phyloP scores from a whole-genome alignment of 2,329 filamentous ascomycete genomes.

The Epichloe sylvatica region DNA sequence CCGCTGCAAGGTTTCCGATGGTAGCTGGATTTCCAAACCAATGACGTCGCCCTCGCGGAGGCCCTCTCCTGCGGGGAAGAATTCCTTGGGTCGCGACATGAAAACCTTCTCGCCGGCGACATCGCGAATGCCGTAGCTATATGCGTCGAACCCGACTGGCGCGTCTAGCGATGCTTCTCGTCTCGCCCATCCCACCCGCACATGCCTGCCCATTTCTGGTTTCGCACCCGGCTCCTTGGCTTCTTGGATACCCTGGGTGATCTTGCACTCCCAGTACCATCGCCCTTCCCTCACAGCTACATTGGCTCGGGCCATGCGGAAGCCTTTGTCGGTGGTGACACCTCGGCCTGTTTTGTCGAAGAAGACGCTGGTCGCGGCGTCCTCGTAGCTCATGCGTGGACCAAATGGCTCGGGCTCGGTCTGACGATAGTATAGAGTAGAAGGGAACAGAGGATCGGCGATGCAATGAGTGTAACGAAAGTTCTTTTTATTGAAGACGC shows the following conservation, averaged over 20 bases:
- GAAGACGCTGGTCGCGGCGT: slow-evolving; percentile 72
- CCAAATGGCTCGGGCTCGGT: slow-evolving; percentile 76
- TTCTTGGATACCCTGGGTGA: slow-evolving; percentile 56
- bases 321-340: slow-evolving; percentile 83
- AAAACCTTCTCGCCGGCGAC: slow-evolving; percentile 82
- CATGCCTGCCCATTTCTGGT: slow-evolving; percentile 41
- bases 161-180: slow-evolving; percentile 71
- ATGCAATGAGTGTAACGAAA: slow-evolving; percentile 88
- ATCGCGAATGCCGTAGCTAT: slow-evolving; percentile 88
- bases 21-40: slow-evolving; percentile 81
- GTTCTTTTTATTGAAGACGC: slow-evolving; percentile 51
- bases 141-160: slow-evolving; percentile 76
- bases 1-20: slow-evolving; percentile 69
- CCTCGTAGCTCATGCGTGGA: slow-evolving; percentile 81
- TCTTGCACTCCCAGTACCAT: slow-evolving; percentile 88
- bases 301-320: slow-evolving; percentile 81
- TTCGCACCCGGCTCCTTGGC: slow-evolving; percentile 28
- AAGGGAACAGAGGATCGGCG: slow-evolving; percentile 74
- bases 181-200: slow-evolving; percentile 77
- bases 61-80: slow-evolving; percentile 65
- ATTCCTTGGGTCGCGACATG: slow-evolving; percentile 84
- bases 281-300: slow-evolving; percentile 78
- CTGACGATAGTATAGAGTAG: slow-evolving; percentile 76
- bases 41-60: slow-evolving; percentile 86
- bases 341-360: slow-evolving; percentile 63